These are phyloP conservation scores for Neospermospora avenae DNA, from an alignment of 2,329 filamentous ascomycete genomes.

Conservation along the genomic window DNA sequence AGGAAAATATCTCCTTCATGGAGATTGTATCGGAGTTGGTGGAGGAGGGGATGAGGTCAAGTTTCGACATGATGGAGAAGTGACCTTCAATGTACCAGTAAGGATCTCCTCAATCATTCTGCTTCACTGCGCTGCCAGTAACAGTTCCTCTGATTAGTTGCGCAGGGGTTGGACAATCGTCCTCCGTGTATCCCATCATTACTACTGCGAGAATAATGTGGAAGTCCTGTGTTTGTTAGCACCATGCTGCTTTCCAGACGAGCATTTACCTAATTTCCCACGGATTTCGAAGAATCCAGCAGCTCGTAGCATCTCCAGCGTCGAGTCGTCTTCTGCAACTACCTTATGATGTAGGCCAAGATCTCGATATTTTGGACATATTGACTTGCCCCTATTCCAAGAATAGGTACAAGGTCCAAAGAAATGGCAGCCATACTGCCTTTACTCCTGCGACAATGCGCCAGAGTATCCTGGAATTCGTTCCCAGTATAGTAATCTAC, in stretches of 20 bases:
- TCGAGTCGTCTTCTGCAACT: slow-evolving; percentile 47
- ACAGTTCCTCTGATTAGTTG: slow-evolving; percentile 53
- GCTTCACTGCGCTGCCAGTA: slow-evolving; percentile 50
- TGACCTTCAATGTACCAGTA: slow-evolving; percentile 52
- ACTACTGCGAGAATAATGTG: slow-evolving; percentile 44
- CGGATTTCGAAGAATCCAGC: slow-evolving; percentile 54
- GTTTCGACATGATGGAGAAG: slow-evolving; percentile 43
- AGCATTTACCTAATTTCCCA: slow-evolving; percentile 1
- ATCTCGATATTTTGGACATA: not conserved
- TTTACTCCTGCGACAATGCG: too few species aligned
- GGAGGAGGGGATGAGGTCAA: slow-evolving; percentile 7
- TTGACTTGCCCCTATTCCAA: slow-evolving; percentile 8
- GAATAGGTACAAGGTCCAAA: slow-evolving; percentile 17
- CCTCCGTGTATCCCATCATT: slow-evolving; percentile 37
- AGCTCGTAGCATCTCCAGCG: slow-evolving; percentile 47
- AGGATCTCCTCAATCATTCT: slow-evolving; percentile 51
- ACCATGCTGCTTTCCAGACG: not conserved
- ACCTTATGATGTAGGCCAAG: slow-evolving; percentile 33
- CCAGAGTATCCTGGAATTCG: too few species aligned
- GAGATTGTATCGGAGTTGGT: not conserved
- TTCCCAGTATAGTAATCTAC: too few species aligned
- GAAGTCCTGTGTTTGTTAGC: slow-evolving; percentile 8
- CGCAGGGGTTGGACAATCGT: slow-evolving; percentile 37
- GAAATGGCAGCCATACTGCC: slow-evolving; percentile 4
- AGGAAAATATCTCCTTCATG: slow-evolving; percentile 5